A percentile compares a stretch with the other conserved stretches of the same genome.
Evolutionary conservation across 306 rosid genomes (phyloP).

Genomic region (Myrica gale): DNA sequence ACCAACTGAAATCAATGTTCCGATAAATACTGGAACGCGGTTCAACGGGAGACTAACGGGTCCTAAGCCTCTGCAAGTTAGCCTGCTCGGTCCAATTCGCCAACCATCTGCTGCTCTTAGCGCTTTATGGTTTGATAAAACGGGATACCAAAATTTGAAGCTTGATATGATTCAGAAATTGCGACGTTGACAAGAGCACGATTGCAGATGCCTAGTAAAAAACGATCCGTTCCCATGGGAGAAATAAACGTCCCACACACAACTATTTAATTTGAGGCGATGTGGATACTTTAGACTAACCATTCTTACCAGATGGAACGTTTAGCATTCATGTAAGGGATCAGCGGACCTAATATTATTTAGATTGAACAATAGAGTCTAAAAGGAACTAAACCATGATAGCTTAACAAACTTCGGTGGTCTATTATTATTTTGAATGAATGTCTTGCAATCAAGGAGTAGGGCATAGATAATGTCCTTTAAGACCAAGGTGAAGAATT

Average conservation of each 20-base stretch:
- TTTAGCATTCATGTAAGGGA: not conserved
- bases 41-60: too few relatives aligned
- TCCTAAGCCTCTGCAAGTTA: too few relatives aligned
- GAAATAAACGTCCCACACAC: not conserved
- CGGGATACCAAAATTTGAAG: too few relatives aligned
- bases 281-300: not conserved
- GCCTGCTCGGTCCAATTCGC: too few relatives aligned
- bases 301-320: not conserved
- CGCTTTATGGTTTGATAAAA: too few relatives aligned
- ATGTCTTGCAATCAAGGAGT: too few relatives aligned
- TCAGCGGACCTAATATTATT: too few relatives aligned
- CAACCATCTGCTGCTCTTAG: too few relatives aligned
- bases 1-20: too few relatives aligned
- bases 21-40: too few relatives aligned
- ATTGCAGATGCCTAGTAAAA: not conserved
- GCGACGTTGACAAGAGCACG: not conserved
- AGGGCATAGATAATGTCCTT: not conserved
- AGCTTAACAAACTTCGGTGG: not conserved
- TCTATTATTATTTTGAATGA: too few relatives aligned
- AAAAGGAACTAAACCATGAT: not conserved
- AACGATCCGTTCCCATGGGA: not conserved
- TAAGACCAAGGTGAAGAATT: not conserved
- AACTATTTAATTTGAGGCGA: not conserved
- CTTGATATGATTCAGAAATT: too few relatives aligned
- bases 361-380: not conserved